These are phyloP conservation scores for Arthrobotrys sinensis DNA, from an alignment of 2,329 filamentous ascomycete genomes.

Conservation along the genomic window DNA sequence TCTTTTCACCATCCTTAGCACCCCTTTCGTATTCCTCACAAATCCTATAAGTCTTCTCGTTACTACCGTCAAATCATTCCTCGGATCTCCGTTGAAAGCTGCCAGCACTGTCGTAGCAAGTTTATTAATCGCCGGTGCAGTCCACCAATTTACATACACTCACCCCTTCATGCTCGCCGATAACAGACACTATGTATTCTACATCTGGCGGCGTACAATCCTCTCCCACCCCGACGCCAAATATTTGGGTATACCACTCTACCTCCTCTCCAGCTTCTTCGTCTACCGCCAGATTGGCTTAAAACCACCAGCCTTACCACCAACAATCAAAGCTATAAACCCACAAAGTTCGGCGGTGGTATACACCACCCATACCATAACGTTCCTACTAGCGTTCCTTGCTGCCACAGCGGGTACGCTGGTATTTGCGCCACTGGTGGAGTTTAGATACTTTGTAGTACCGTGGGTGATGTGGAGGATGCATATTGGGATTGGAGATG, in stretches of 20 bases:
- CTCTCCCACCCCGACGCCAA: conserved; percentile 76
- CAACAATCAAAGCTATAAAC: conserved; percentile 62
- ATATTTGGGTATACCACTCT: conserved; percentile 79
- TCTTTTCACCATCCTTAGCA: conserved; percentile 92
- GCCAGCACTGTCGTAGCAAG: conserved; percentile 65
- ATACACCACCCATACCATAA: conserved; percentile 70
- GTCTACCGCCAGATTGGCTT: conserved; percentile 75
- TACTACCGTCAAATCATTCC: conserved; percentile 46
- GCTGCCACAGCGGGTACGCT: conserved; percentile 82
- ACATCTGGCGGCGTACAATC: conserved; percentile 89
- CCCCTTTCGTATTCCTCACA: conserved; percentile 78
- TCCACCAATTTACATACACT: conserved; percentile 90
- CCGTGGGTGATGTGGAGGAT: conserved; percentile 95
- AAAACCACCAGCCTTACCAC: conserved; percentile 40
- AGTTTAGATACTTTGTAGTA: conserved; percentile 95
- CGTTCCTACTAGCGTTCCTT: conserved; percentile 76
- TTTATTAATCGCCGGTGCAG: conserved; percentile 70
- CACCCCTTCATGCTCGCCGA: conserved; percentile 97
- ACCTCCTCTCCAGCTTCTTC: conserved; percentile 79
- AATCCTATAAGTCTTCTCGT: conserved; percentile 45
- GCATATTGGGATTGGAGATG: conserved; percentile 70
- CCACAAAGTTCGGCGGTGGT: conserved; percentile 66
- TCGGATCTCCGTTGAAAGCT: conserved; percentile 44
- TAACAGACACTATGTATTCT: conserved; percentile 97
- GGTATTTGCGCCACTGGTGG: conserved; percentile 89